Evolutionary conservation across 2,329 filamentous ascomycete species (phyloP).

Genomic region (Dendryphion nanum): DNA sequence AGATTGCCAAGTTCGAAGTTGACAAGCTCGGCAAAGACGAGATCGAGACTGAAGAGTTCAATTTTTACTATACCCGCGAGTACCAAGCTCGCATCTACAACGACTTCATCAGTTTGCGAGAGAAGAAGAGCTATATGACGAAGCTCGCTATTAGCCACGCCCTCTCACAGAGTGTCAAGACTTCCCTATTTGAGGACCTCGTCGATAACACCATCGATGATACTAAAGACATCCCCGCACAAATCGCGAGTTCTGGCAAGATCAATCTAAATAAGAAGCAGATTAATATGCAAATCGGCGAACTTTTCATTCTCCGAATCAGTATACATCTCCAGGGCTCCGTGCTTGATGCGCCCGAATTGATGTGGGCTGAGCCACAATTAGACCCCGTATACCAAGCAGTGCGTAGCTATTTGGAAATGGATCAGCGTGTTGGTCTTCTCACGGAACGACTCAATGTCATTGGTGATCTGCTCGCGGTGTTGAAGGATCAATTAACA

Average conservation of each 20-base stretch:
- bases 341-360: conserved; percentile 91
- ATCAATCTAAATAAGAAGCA: conserved; percentile 83
- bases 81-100: conserved; percentile 99
- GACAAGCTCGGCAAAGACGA: conserved; percentile 87
- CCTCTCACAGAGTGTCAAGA: conserved; percentile 94
- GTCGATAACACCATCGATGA: conserved; percentile 91
- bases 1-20: conserved; percentile 89
- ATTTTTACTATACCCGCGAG: conserved; percentile 97
- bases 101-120: conserved; percentile 92
- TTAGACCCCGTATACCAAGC: conserved; percentile 95
- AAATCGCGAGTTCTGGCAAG: conserved; percentile 89
- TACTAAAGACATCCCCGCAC: conserved; percentile 87
- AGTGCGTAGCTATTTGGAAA: conserved; percentile 92
- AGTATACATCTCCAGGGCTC: conserved; percentile 98
- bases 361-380: conserved; percentile 98
- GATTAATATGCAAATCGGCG: conserved; percentile 99
- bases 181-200: conserved; percentile 92
- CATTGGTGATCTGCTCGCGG: conserved; percentile 87
- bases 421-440: conserved; percentile 90
- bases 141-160: conserved; percentile 97
- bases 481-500: conserved; percentile 92
- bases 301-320: conserved; percentile 95
- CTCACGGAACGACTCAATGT: conserved; percentile 89
- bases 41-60: conserved; percentile 95
- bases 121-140: conserved; percentile 97